phyloP scores from a whole-genome alignment of 331 rosid genomes.

The Quercus tomentella region DNA sequence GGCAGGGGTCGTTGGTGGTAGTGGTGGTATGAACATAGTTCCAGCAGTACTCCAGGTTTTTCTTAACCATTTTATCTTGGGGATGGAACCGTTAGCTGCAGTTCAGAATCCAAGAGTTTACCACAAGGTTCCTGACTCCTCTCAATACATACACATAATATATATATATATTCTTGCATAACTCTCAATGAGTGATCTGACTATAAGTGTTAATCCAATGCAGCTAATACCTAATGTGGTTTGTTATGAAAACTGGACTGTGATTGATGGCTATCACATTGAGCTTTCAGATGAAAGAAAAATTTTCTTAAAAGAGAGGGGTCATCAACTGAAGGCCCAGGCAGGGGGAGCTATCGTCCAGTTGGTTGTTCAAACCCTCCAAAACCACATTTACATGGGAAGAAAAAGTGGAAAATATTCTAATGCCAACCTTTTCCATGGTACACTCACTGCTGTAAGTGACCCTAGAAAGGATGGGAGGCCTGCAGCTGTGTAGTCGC shows the following conservation, averaged over 20 bases:
- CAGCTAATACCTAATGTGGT: conserved; percentile 80
- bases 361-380: conserved; percentile 53
- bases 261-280: conserved; percentile 57
- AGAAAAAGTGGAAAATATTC: conserved; percentile 29
- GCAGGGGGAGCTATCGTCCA: conserved; percentile 59
- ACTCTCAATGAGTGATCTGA: conserved; percentile 15
- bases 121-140: conserved; percentile 43
- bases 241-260: conserved; percentile 63
- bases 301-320: conserved; percentile 56
- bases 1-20: conserved; percentile 77
- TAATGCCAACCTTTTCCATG: conserved; percentile 26
- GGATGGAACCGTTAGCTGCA: conserved; percentile 75
- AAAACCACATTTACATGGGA: conserved; percentile 24
- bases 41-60: conserved; percentile 79
- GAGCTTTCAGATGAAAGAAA: conserved; percentile 51
- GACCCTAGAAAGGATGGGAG: conserved; percentile 83
- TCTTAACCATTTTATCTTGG: conserved; percentile 58
- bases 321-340: conserved; percentile 44
- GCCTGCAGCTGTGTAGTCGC: conserved; percentile 61
- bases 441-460: conserved; percentile 71
- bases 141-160: conserved; percentile 1
- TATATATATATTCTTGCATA: neutral
- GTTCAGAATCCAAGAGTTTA: conserved; percentile 76
- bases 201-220: conserved; percentile 18
- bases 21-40: conserved; percentile 83